Evolutionary conservation across 169 alveolate species (phyloP).

Genomic region (Plasmodium cynomolgi): DNA sequence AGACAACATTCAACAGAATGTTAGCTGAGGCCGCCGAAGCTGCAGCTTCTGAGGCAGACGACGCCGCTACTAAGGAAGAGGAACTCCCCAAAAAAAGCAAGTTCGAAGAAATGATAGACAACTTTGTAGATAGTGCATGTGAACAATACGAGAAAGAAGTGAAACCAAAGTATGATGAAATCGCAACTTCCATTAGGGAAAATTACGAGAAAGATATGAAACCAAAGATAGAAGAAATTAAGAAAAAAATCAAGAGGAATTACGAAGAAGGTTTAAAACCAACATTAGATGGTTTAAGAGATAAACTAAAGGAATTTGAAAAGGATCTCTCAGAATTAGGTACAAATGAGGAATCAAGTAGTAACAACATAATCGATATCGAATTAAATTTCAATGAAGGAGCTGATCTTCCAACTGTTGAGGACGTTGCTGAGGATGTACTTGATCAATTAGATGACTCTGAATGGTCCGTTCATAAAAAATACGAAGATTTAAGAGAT

Average conservation of each 20-base stretch:
- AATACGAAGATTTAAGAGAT: slow-evolving; percentile 10
- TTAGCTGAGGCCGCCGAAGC: slow-evolving; percentile 8
- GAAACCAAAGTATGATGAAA: not conserved
- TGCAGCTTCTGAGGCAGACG: not conserved
- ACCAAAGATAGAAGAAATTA: slow-evolving; percentile 11
- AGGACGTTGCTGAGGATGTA: slow-evolving; percentile 21
- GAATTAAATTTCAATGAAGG: not conserved
- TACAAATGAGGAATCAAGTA: not conserved
- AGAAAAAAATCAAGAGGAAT: not conserved
- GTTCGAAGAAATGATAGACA: not conserved
- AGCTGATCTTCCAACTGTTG: not conserved
- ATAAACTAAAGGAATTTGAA: slow-evolving; percentile 9
- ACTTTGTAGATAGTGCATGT: not conserved
- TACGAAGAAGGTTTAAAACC: not conserved
- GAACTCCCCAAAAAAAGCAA: not conserved
- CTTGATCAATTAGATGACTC: slow-evolving; percentile 4
- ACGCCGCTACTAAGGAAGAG: not conserved
- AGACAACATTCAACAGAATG: not conserved
- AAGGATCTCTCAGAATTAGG: not conserved
- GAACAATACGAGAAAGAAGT: not conserved
- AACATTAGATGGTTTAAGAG: not conserved
- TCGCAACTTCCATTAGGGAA: not conserved
- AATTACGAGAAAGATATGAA: slow-evolving; percentile 3
- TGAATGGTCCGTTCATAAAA: slow-evolving; percentile 5
- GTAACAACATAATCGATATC: not conserved